These are phyloP conservation scores for Leccinum disarticulatum DNA, from an alignment of 768 basidiomycete genomes.

Conservation along the genomic window DNA sequence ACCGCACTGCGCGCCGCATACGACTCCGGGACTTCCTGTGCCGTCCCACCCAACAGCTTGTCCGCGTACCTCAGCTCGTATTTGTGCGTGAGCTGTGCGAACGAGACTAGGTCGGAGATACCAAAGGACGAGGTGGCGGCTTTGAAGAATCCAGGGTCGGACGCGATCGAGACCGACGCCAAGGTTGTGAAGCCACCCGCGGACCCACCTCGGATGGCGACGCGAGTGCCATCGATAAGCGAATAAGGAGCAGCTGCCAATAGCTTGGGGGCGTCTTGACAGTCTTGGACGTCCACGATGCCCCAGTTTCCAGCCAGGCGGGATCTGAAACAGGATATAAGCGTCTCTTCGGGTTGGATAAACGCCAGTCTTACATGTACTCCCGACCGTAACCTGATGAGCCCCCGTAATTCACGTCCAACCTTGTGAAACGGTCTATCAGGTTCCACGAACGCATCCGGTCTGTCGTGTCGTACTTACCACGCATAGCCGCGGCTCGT, in stretches of 20 bases:
- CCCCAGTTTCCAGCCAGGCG: constrained; percentile 70
- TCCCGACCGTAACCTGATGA: constrained; percentile 70
- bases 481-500: constrained; percentile 73
- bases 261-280: constrained; percentile 49
- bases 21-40: constrained; percentile 51
- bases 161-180: constrained; percentile 42
- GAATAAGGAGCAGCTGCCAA: constrained; percentile 47
- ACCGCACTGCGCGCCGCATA: constrained; percentile 64
- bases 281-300: constrained; percentile 68
- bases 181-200: constrained; percentile 75
- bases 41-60: constrained; percentile 65
- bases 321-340: constrained; percentile 32
- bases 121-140: constrained; percentile 69
- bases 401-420: constrained; percentile 78
- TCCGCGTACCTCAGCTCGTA: constrained; percentile 60
- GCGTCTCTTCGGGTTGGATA: neutral
- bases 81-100: constrained; percentile 70
- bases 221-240: constrained; percentile 62
- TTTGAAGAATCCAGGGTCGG: constrained; percentile 47
- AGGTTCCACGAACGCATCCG: neutral
- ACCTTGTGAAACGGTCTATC: constrained; percentile 34
- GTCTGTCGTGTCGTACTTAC: constrained; percentile 34
- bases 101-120: constrained; percentile 57
- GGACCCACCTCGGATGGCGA: constrained; percentile 69
- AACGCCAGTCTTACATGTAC: constrained; percentile 45